phyloP scores from a whole-genome alignment of 495 filamentous ascomycete species.

The Penicillium atrosanguineum region DNA sequence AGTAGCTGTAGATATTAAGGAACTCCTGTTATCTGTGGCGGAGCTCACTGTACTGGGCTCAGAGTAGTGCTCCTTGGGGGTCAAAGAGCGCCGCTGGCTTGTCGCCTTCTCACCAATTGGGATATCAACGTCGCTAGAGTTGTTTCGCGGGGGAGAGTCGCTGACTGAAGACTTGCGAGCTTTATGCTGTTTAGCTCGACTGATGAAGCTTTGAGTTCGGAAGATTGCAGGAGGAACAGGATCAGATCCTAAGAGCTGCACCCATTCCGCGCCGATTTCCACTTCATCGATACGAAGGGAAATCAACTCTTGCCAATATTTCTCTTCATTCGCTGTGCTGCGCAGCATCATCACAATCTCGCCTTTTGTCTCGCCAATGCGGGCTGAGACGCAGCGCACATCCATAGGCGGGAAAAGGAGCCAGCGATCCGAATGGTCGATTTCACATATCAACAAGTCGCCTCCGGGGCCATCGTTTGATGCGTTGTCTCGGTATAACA shows the following conservation, averaged over 20 bases:
- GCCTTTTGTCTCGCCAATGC: constrained; percentile 64
- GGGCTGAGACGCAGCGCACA: constrained; percentile 68
- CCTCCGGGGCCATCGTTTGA: constrained; percentile 55
- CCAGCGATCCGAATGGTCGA: constrained; percentile 74
- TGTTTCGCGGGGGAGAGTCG: constrained; percentile 40
- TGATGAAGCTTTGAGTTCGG: constrained; percentile 51
- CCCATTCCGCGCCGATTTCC: constrained; percentile 80
- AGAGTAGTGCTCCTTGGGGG: constrained; percentile 33
- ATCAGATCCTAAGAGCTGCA: constrained; percentile 71
- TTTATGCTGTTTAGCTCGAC: constrained; percentile 40
- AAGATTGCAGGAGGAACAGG: constrained; percentile 69
- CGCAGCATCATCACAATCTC: constrained; percentile 86
- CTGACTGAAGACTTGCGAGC: constrained; percentile 29
- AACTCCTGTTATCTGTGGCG: constrained; percentile 30
- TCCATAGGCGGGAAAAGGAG: constrained; percentile 85
- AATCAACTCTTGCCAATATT: constrained; percentile 79
- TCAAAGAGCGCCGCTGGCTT: constrained; percentile 31
- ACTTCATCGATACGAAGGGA: constrained; percentile 67
- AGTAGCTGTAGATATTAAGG: constrained; percentile 35
- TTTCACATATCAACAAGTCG: constrained; percentile 87
- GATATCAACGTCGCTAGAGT: constrained; percentile 58
- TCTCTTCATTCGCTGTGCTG: constrained; percentile 33
- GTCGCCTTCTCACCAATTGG: constrained; percentile 70
- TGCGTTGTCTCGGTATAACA: constrained; percentile 78
- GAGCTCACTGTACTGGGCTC: constrained; percentile 39